Percentiles rank a stretch among this genome's conserved stretches.
Evolutionary conservation across 768 basidiomycete genomes (phyloP).

Genomic region (Trametes cinnabarina): DNA sequence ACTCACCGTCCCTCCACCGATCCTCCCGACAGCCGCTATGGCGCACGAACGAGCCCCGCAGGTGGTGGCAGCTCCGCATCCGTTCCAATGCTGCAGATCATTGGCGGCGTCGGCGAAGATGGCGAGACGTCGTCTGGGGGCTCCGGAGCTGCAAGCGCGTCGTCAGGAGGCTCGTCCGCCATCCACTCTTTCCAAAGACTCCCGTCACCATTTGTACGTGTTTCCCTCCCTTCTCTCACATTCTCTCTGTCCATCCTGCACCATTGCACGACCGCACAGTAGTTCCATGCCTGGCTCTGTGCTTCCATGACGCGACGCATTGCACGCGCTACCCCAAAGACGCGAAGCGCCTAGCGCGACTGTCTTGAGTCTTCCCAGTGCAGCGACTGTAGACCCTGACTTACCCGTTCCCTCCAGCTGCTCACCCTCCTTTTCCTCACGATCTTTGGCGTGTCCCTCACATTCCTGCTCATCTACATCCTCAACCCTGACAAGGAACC

Average conservation of each 20-base stretch:
- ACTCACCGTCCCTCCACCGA: conserved; percentile 41
- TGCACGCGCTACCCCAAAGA: neutral
- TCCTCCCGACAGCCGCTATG: conserved; percentile 24
- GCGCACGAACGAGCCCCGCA: conserved; percentile 33
- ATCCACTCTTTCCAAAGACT: conserved; percentile 76
- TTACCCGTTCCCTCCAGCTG: conserved; percentile 41
- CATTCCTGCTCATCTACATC: conserved; percentile 85
- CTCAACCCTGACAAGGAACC: conserved; percentile 96
- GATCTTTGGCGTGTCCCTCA: conserved; percentile 78
- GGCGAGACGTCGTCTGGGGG: conserved; percentile 41
- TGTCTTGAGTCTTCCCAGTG: neutral
- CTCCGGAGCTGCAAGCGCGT: conserved; percentile 54
- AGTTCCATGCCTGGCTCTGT: neutral
- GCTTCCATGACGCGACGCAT: neutral
- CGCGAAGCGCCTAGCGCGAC: neutral
- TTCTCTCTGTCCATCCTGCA: neutral
- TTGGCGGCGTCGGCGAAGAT: conserved; percentile 48
- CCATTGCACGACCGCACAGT: neutral
- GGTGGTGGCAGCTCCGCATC: conserved; percentile 27
- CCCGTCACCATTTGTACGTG: conserved; percentile 77
- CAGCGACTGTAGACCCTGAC: neutral
- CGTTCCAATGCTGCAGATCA: conserved; percentile 53
- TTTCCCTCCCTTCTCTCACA: neutral
- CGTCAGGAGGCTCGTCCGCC: conserved; percentile 56
- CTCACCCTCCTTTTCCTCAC: conserved; percentile 74